phyloP scores from a whole-genome alignment of 1,284 basidiomycete genomes.

The Coniferiporia sulphurascens region DNA sequence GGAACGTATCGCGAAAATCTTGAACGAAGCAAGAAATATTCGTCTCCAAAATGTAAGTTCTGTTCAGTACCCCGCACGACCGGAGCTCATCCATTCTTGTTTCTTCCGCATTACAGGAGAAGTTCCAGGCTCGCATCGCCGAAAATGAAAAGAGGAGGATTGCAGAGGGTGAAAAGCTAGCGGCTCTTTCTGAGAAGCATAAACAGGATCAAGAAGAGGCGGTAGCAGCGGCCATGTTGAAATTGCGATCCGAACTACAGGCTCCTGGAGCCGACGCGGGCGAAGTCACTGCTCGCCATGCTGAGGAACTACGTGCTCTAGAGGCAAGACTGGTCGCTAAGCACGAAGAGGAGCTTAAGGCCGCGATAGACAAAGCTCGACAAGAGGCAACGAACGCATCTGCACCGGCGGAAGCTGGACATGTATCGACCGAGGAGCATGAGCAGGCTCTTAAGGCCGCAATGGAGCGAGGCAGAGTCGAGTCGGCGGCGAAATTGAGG shows the following conservation, averaged over 20 bases:
- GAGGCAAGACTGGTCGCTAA: constrained; percentile 48
- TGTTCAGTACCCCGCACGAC: not conserved
- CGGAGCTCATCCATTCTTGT: not conserved
- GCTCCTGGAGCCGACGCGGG: constrained; percentile 29
- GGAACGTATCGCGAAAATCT: constrained; percentile 43
- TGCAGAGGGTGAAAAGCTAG: constrained; percentile 32
- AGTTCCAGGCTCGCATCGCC: constrained; percentile 38
- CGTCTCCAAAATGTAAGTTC: constrained; percentile 33
- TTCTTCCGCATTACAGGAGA: constrained; percentile 32
- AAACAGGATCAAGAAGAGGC: constrained; percentile 37
- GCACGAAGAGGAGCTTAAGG: constrained; percentile 52
- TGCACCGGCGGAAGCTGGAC: constrained; percentile 40
- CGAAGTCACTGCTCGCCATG: constrained; percentile 46
- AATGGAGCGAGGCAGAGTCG: constrained; percentile 61
- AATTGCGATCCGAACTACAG: constrained; percentile 37
- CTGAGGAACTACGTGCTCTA: constrained; percentile 51
- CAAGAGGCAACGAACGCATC: constrained; percentile 38
- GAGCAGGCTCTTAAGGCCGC: constrained; percentile 55
- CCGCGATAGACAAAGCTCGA: constrained; percentile 27
- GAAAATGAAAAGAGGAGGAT: constrained; percentile 36
- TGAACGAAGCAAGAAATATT: constrained; percentile 41
- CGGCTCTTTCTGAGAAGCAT: constrained; percentile 24
- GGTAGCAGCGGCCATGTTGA: constrained; percentile 50
- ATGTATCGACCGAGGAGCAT: constrained; percentile 35
- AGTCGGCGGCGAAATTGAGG: constrained; percentile 53